Conservation (phyloP, 345 rosid genomes). For the Syzygium aqueum region DNA sequence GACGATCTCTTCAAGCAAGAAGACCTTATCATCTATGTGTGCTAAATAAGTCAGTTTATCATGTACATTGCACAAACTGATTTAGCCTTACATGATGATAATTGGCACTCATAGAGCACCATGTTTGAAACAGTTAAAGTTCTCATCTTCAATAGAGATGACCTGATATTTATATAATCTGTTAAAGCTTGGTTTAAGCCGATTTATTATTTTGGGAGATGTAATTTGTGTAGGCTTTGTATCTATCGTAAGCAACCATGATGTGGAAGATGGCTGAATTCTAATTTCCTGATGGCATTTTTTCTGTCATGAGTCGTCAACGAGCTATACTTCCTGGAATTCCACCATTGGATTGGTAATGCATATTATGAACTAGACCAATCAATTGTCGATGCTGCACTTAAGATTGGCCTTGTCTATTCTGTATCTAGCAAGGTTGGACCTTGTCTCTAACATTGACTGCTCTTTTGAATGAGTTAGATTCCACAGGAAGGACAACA, state of each 20-base stretch:
- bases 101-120: neutral
- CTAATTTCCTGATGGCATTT: neutral
- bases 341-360: neutral
- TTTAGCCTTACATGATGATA: neutral
- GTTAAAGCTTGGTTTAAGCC: neutral
- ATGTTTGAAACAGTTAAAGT: neutral
- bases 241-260: neutral
- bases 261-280: neutral
- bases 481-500: neutral
- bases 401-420: neutral
- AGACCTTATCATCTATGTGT: neutral
- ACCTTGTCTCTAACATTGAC: neutral
- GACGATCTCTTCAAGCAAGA: neutral
- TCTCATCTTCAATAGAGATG: neutral
- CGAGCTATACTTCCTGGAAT: neutral
- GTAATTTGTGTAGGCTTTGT: neutral
- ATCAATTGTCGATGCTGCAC: neutral
- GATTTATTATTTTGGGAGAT: neutral
- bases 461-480: neutral
- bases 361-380: neutral
- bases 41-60: neutral
- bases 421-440: neutral
- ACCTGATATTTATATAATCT: neutral
- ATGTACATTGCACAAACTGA: neutral
- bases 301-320: neutral